Percentiles rank a stretch among this genome's conserved stretches.
Conservation (phyloP, 129 eudicot genomes). For the Helichrysum umbraculigerum region DNA sequence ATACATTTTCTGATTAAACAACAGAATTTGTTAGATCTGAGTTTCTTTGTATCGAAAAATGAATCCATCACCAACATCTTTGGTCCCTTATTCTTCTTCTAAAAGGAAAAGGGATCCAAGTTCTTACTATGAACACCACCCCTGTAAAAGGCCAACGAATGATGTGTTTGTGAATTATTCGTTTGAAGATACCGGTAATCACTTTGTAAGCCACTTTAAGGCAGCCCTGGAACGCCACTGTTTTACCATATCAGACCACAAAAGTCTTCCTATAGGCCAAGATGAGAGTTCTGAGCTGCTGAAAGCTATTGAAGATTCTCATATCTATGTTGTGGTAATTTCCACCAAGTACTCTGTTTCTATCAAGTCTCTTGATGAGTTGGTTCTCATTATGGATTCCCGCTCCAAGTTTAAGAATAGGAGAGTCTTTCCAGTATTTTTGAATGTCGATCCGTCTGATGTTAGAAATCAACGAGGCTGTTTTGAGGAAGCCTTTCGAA, state of each 20-base stretch:
- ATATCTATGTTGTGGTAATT: background rate
- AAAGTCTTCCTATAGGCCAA: background rate
- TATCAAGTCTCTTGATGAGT: background rate
- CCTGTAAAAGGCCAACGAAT: background rate
- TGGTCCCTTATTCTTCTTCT: background rate
- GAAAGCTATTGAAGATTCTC: too few species aligned
- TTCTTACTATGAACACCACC: background rate
- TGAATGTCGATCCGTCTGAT: background rate
- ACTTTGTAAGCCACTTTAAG: background rate
- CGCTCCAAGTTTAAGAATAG: background rate
- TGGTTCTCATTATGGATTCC: slow-evolving; percentile 2
- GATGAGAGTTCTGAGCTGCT: too few species aligned
- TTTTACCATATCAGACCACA: background rate
- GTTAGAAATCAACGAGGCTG: background rate
- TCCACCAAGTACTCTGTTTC: background rate
- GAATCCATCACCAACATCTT: too few species aligned
- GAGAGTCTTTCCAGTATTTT: background rate
- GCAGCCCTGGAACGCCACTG: background rate
- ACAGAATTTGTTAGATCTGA: too few species aligned
- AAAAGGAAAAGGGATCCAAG: background rate
- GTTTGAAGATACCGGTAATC: background rate
- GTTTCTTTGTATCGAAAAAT: too few species aligned
- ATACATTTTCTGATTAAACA: too few species aligned
- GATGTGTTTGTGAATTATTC: slow-evolving; percentile 2
- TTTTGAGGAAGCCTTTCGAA: background rate